Evolutionary conservation across 2,329 filamentous ascomycete species (phyloP).

Genomic region (Aspergillus brunneoviolaceus): DNA sequence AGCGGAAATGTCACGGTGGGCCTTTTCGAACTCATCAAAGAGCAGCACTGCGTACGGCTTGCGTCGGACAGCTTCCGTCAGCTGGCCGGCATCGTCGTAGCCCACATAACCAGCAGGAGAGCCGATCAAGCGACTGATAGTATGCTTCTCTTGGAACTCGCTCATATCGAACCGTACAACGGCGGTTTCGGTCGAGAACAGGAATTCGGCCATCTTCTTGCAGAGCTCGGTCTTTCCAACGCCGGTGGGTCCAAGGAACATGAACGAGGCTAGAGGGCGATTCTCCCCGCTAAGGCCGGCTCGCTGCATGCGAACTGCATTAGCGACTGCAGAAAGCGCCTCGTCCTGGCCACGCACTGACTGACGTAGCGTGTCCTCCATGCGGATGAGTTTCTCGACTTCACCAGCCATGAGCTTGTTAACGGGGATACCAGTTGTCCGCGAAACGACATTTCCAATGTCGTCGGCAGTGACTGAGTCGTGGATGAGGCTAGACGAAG

Average conservation of each 20-base stretch:
- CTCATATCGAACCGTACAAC: constrained; percentile 97
- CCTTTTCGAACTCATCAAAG: constrained; percentile 98
- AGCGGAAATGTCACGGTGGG: constrained; percentile 89
- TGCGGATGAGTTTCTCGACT: constrained; percentile 89
- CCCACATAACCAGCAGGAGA: constrained; percentile 93
- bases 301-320: constrained; percentile 90
- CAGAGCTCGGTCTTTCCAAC: constrained; percentile 97
- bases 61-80: constrained; percentile 90
- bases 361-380: constrained; percentile 85
- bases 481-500: constrained; percentile 68
- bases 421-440: constrained; percentile 89
- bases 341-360: constrained; percentile 92
- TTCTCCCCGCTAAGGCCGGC: constrained; percentile 91
- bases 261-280: constrained; percentile 87
- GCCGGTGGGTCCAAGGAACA: constrained; percentile 95
- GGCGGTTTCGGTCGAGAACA: constrained; percentile 88
- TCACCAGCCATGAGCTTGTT: constrained; percentile 90
- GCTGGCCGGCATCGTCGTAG: constrained; percentile 93
- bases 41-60: constrained; percentile 94
- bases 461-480: constrained; percentile 95
- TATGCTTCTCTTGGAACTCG: constrained; percentile 97
- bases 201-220: constrained; percentile 89
- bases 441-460: constrained; percentile 86
- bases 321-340: constrained; percentile 83
- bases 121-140: constrained; percentile 87